phyloP scores from a whole-genome alignment of 169 alveolate genomes.

The Cryptosporidium bovis region DNA sequence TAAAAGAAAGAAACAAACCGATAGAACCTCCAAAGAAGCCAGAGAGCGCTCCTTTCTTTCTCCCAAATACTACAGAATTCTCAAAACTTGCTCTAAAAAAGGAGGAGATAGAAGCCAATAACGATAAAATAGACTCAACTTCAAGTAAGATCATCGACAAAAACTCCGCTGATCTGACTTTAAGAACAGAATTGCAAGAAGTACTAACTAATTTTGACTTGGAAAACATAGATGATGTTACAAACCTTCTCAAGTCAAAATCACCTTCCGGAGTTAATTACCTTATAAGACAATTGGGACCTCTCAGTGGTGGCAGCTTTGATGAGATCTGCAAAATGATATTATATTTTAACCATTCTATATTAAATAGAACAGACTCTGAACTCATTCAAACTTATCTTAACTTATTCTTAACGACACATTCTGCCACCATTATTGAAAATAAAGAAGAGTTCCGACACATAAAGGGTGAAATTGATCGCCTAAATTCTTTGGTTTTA shows the following conservation, averaged over 20 bases:
- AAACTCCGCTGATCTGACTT: background rate
- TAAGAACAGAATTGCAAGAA: slow-evolving; percentile 47
- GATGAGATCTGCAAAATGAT: slow-evolving; percentile 41
- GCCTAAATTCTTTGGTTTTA: slow-evolving; percentile 4
- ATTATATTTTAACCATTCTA: slow-evolving; percentile 24
- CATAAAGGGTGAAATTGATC: background rate
- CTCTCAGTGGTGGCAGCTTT: slow-evolving; percentile 59
- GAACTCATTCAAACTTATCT: slow-evolving; percentile 55
- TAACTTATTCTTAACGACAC: slow-evolving; percentile 33
- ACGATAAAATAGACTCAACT: background rate
- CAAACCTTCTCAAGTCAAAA: slow-evolving; percentile 49
- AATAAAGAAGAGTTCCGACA: slow-evolving; percentile 12
- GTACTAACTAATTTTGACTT: background rate
- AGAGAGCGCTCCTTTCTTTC: slow-evolving; percentile 88
- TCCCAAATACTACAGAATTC: slow-evolving; percentile 76
- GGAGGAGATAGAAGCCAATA: background rate
- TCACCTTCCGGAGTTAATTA: slow-evolving; percentile 70
- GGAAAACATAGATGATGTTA: slow-evolving; percentile 7
- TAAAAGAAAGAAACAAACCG: slow-evolving; percentile 88
- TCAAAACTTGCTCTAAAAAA: background rate
- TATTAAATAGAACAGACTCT: slow-evolving; percentile 30
- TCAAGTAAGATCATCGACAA: background rate
- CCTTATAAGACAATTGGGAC: slow-evolving; percentile 57
- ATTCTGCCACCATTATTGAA: slow-evolving; percentile 30
- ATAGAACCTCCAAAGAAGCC: slow-evolving; percentile 82